These are phyloP conservation scores for Penicillium longicatenatum DNA, from an alignment of 495 filamentous ascomycete genomes.

Conservation along the genomic window DNA sequence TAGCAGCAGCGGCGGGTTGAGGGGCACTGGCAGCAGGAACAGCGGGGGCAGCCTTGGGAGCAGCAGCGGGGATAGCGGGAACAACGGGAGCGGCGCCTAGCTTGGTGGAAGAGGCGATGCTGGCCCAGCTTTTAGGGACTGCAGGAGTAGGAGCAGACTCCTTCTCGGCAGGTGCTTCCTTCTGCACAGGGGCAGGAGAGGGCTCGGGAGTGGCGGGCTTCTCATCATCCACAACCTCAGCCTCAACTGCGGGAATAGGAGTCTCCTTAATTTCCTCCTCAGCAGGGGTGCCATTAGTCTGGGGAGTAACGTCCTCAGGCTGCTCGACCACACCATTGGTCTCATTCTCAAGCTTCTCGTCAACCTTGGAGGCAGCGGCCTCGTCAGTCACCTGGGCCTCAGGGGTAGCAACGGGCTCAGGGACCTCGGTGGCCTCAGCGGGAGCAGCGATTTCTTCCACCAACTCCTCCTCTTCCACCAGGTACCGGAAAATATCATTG, in stretches of 20 bases:
- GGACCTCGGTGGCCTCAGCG: constrained; percentile 33
- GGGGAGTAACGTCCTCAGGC: constrained; percentile 33
- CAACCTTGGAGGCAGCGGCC: constrained; percentile 52
- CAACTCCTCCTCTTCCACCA: constrained; percentile 78
- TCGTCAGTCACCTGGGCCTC: constrained; percentile 38
- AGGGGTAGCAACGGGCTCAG: constrained; percentile 28
- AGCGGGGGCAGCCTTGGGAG: constrained; percentile 40
- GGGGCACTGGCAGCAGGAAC: constrained; percentile 37
- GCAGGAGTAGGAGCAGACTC: constrained; percentile 52
- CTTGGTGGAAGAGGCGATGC: constrained; percentile 57
- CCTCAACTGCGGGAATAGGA: constrained; percentile 42
- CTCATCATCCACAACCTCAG: constrained; percentile 52
- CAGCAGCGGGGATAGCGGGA: constrained; percentile 39
- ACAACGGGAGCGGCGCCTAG: constrained; percentile 37
- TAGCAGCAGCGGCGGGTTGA: constrained; percentile 31
- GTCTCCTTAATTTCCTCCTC: constrained; percentile 31
- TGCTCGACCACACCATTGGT: constrained; percentile 32
- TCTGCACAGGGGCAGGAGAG: constrained; percentile 38
- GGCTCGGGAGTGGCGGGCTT: constrained; percentile 56
- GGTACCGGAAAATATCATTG: constrained; percentile 95
- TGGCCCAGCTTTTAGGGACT: constrained; percentile 89
- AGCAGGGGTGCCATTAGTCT: constrained; percentile 46
- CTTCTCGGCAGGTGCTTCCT: constrained; percentile 52
- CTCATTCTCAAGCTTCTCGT: constrained; percentile 58
- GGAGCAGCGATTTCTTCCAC: constrained; percentile 58